These are phyloP conservation scores for Onygenales sp. DNA, from an alignment of 2,329 filamentous ascomycete genomes.

Conservation along the genomic window DNA sequence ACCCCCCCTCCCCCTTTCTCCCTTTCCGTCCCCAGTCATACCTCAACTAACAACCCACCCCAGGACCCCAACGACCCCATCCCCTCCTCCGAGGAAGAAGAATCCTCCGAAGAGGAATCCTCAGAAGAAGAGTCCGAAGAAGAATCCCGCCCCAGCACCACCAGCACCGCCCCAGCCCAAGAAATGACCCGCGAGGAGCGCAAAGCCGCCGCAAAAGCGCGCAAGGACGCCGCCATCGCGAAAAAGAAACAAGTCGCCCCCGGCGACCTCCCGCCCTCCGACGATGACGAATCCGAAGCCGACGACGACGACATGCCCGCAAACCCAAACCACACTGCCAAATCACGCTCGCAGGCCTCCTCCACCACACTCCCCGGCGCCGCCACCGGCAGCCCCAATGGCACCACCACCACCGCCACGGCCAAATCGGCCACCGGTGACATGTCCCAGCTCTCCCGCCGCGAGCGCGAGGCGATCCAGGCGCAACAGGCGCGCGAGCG, in stretches of 20 bases:
- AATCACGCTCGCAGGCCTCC: slow-evolving; percentile 61
- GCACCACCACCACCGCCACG: slow-evolving; percentile 23
- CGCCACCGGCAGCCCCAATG: slow-evolving; percentile 15
- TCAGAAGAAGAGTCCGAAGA: slow-evolving; percentile 38
- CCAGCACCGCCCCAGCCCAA: slow-evolving; percentile 35
- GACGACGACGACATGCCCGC: slow-evolving; percentile 47
- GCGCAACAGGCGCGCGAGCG: slow-evolving; percentile 80
- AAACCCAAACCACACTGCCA: slow-evolving; percentile 77
- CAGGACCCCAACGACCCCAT: slow-evolving; percentile 28
- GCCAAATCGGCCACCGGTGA: slow-evolving; percentile 40
- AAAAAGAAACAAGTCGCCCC: slow-evolving; percentile 65
- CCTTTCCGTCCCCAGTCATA: background rate
- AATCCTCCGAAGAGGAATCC: slow-evolving; percentile 27
- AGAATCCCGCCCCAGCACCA: slow-evolving; percentile 39
- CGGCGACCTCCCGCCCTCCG: slow-evolving; percentile 72
- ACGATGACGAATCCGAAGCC: slow-evolving; percentile 30
- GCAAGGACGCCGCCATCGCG: slow-evolving; percentile 80
- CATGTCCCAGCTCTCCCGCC: slow-evolving; percentile 50
- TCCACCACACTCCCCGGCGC: slow-evolving; percentile 25
- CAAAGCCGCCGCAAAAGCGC: slow-evolving; percentile 75
- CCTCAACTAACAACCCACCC: background rate
- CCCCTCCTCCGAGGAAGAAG: slow-evolving; percentile 37
- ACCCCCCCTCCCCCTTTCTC: too few species aligned
- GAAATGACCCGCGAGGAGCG: slow-evolving; percentile 77
- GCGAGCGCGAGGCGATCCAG: slow-evolving; percentile 70